Evolutionary conservation across 2,329 filamentous ascomycete genomes (phyloP), one percentile per base, ranked within the genome.

Genomic region (Didymosphaeria variabile): DNA sequence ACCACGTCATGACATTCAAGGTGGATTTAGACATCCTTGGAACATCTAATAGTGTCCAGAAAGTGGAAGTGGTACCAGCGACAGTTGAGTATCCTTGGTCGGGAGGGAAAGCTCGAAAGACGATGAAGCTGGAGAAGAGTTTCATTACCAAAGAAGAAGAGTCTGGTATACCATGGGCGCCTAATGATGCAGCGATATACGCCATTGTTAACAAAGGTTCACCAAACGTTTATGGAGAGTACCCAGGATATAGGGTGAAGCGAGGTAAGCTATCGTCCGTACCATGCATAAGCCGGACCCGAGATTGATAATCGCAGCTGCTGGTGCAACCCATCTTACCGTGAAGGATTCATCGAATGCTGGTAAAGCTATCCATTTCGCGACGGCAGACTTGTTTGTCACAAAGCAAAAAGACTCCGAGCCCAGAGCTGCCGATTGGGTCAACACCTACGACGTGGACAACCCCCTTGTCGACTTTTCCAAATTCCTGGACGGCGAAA

Each of bases 391-490:
- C 67, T 65, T 88, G 5, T 84, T 81, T 67, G 77, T 86, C 19
- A 80, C 84, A 1, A 75, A 77, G 59, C 83, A 80, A 7, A 83
- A 87, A 57, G 85, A 88, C 65, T 83, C 80, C 0, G 86, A 88
- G 70, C 83, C 83, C 1, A 75, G 76, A 3, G 74, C 75, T 38
- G 80, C 82, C 0, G 79, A 85, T 40, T 73, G 82, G 0, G 77
- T 79, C 59, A 85, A 86, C 65, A 79, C 73, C 51, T 79, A 82
- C 64, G 78, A 82, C 32, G 74, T 79, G 0, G 42, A 76, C 3
- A 79, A 86, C 55, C 86, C 86, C 5, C 75, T 83, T 3, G 72
- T 87, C 21, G 77, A 86, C 65, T 87, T 87, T 64, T 71, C 71
- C 44, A 78, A 80, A 31, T 86, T 86, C 70, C 81, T 85, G 38